A percentile compares a stretch with the other conserved stretches of the same genome.
These are phyloP conservation scores for Chaetomium sp. DNA, from an alignment of 2,329 filamentous ascomycete genomes.

Conservation along the genomic window DNA sequence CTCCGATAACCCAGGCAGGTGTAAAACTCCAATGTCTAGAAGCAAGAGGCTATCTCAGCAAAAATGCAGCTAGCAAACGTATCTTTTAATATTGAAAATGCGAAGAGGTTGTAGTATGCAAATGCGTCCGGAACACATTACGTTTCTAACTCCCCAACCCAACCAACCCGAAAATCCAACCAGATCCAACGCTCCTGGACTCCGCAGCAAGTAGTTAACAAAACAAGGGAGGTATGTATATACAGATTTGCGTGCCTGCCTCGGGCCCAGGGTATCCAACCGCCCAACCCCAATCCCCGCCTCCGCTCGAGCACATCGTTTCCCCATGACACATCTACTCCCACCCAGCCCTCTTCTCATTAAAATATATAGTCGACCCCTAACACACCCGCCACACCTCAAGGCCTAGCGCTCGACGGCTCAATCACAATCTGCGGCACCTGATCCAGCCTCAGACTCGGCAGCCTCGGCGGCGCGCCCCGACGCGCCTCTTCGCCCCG, in stretches of 20 bases:
- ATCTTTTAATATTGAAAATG: background rate
- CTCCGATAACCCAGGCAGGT: background rate
- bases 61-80: background rate
- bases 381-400: background rate
- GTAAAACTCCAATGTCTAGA: background rate
- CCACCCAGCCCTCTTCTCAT: background rate
- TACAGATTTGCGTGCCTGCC: constrained; percentile 9
- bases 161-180: background rate
- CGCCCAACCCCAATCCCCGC: background rate
- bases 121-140: background rate
- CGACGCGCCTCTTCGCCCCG: background rate
- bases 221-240: constrained; percentile 7
- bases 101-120: background rate
- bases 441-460: constrained; percentile 52
- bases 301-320: background rate
- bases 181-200: background rate
- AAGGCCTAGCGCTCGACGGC: constrained; percentile 48
- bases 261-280: constrained; percentile 13
- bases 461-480: constrained; percentile 45
- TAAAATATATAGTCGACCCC: background rate
- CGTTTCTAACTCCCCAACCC: background rate
- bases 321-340: background rate
- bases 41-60: background rate
- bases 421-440: constrained; percentile 63
- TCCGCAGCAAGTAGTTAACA: constrained; percentile 5